A percentile compares a stretch with the other conserved stretches of the same genome.
These are phyloP conservation scores for Leishmania martiniquensis DNA, from an alignment of 208 protist species.

Conservation along the genomic window DNA sequence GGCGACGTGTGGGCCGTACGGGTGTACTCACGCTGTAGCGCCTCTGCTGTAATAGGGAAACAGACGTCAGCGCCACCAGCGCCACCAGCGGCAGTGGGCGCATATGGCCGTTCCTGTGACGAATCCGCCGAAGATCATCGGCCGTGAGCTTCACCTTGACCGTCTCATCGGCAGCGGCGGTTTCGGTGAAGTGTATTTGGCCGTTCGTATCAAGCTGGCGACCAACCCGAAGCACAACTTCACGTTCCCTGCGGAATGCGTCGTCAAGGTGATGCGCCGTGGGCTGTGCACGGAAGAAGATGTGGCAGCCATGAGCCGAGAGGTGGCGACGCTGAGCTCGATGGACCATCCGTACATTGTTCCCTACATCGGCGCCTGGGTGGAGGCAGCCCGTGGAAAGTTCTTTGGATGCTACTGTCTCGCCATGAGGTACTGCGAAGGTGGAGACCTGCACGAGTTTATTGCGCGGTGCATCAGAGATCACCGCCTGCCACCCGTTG, in stretches of 20 bases:
- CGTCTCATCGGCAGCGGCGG: constrained; percentile 54
- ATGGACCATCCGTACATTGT: constrained; percentile 79
- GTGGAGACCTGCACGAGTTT: constrained; percentile 76
- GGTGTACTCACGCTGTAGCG: background rate
- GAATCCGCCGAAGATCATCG: constrained; percentile 45
- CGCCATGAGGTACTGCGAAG: constrained; percentile 84
- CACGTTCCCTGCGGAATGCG: constrained; percentile 59
- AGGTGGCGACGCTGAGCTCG: constrained; percentile 56
- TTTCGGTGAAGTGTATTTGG: constrained; percentile 64
- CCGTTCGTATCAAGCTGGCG: constrained; percentile 12
- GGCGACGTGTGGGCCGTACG: background rate
- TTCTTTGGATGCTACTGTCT: constrained; percentile 73
- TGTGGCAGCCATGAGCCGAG: constrained; percentile 42
- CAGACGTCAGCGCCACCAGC: background rate
- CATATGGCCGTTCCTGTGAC: constrained; percentile 9
- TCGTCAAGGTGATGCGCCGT: constrained; percentile 78
- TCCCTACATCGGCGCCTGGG: constrained; percentile 78
- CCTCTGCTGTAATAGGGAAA: background rate
- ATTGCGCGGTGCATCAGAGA: constrained; percentile 41
- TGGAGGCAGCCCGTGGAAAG: constrained; percentile 50
- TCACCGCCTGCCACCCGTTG: constrained; percentile 34
- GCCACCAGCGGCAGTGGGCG: background rate
- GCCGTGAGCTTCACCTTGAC: constrained; percentile 59
- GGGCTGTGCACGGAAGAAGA: constrained; percentile 42
- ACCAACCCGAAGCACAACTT: constrained; percentile 25